Conservation (phyloP, 2,329 filamentous ascomycete species). For the Raffaelea arxii region DNA sequence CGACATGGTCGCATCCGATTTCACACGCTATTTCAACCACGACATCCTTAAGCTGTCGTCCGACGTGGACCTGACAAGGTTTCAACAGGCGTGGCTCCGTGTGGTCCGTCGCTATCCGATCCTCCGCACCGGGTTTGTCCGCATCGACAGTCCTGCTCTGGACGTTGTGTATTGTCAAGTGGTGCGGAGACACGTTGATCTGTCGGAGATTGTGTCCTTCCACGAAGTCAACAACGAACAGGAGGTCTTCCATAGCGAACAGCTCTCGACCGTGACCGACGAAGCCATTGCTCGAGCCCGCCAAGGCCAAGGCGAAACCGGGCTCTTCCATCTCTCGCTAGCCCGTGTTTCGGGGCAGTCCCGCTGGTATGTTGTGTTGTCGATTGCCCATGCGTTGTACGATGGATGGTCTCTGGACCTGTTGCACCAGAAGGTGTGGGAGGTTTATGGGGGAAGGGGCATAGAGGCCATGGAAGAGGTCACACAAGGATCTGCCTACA, state of each 20-base stretch:
- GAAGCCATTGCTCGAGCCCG: slow-evolving; percentile 27
- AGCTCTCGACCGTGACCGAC: slow-evolving; percentile 25
- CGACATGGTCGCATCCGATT: slow-evolving; percentile 69
- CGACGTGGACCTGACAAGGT: slow-evolving; percentile 41
- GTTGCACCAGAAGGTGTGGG: slow-evolving; percentile 59
- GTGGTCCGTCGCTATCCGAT: slow-evolving; percentile 58
- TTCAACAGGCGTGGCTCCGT: slow-evolving; percentile 51
- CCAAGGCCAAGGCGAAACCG: slow-evolving; percentile 21
- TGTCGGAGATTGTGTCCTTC: slow-evolving; percentile 10
- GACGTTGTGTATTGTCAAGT: slow-evolving; percentile 40
- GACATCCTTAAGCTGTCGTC: slow-evolving; percentile 57
- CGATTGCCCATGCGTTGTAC: slow-evolving; percentile 78
- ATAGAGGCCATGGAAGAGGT: slow-evolving; percentile 18
- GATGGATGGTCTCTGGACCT: slow-evolving; percentile 77
- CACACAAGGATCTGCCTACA: not conserved
- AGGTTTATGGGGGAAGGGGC: slow-evolving; percentile 46
- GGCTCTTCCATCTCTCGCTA: slow-evolving; percentile 41
- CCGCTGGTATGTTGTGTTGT: slow-evolving; percentile 46
- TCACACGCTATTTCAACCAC: slow-evolving; percentile 74
- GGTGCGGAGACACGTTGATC: slow-evolving; percentile 17
- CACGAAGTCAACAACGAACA: slow-evolving; percentile 16
- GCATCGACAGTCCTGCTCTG: slow-evolving; percentile 51
- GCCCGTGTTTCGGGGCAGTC: slow-evolving; percentile 17
- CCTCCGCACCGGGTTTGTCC: slow-evolving; percentile 63
- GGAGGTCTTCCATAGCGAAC: slow-evolving; percentile 19